Evolutionary conservation across 495 filamentous ascomycete species (phyloP).

Genomic region (Penicillium nucicola): DNA sequence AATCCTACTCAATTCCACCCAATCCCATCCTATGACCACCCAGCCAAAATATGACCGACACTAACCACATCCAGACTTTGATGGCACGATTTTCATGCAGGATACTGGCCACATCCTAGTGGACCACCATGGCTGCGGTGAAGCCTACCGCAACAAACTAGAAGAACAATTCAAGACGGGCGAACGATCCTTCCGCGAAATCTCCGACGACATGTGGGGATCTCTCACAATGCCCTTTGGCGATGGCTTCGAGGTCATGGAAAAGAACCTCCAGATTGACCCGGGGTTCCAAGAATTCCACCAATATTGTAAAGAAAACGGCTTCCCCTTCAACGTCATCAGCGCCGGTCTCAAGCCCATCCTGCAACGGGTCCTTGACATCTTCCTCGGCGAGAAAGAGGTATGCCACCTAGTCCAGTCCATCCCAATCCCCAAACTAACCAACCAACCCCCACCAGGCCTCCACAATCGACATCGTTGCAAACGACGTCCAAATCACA

Average conservation of each 20-base stretch:
- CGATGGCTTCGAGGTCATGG: constrained; percentile 71
- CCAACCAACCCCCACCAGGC: constrained; percentile 24
- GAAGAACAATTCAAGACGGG: constrained; percentile 67
- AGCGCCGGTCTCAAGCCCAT: constrained; percentile 70
- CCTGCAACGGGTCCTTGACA: constrained; percentile 57
- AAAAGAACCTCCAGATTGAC: constrained; percentile 61
- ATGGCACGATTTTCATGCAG: constrained; percentile 78
- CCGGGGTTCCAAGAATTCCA: constrained; percentile 65
- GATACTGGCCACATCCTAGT: constrained; percentile 74
- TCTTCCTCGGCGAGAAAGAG: constrained; percentile 60
- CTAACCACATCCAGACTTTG: constrained; percentile 53
- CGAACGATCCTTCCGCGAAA: constrained; percentile 67
- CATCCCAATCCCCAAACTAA: constrained; percentile 1
- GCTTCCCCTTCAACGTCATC: constrained; percentile 72
- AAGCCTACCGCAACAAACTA: constrained; percentile 50
- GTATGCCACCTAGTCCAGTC: constrained; percentile 16
- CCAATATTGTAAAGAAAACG: constrained; percentile 59
- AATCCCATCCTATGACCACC: not conserved
- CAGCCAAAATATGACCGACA: not conserved
- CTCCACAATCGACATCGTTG: constrained; percentile 64
- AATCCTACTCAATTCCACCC: not conserved
- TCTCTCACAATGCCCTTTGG: constrained; percentile 67
- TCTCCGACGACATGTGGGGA: constrained; percentile 75
- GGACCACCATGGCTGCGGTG: constrained; percentile 64
- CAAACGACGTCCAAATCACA: constrained; percentile 64